Evolutionary conservation across 2,329 filamentous ascomycete species (phyloP).

Genomic region (Alternaria panax): DNA sequence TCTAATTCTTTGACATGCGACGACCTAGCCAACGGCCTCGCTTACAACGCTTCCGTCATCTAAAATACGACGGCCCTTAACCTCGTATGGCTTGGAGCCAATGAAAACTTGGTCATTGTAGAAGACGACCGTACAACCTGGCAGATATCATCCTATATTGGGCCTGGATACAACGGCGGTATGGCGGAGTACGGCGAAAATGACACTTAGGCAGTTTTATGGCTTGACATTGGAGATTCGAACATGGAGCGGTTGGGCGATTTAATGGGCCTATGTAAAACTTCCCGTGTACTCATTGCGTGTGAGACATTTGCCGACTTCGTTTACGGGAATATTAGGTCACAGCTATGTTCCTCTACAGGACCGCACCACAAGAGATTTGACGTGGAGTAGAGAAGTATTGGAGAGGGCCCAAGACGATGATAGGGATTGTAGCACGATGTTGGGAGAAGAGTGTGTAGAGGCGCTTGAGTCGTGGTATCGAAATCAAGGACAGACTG

Average conservation of each 20-base stretch:
- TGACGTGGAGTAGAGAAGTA: neutral
- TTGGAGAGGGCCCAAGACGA: conserved; percentile 3
- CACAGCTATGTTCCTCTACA: neutral
- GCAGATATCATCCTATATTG: conserved; percentile 1
- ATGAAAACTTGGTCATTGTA: neutral
- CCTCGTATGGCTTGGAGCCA: neutral
- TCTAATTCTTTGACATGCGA: neutral
- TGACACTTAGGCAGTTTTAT: neutral
- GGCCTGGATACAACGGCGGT: neutral
- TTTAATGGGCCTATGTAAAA: neutral
- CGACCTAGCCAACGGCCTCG: neutral
- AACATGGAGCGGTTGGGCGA: neutral
- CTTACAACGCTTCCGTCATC: neutral
- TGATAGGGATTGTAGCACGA: conserved; percentile 1
- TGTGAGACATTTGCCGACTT: too few relatives aligned
- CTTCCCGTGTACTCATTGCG: too few relatives aligned
- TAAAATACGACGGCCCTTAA: neutral
- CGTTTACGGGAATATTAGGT: too few relatives aligned
- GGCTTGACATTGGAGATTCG: neutral
- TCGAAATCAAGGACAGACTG: neutral
- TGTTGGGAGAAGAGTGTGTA: neutral
- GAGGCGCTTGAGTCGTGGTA: neutral
- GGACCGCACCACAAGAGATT: neutral
- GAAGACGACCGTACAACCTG: neutral
- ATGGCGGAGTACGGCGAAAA: neutral